These are phyloP conservation scores for Kwoniella dendrophila DNA, from an alignment of 768 basidiomycete genomes.

Conservation along the genomic window DNA sequence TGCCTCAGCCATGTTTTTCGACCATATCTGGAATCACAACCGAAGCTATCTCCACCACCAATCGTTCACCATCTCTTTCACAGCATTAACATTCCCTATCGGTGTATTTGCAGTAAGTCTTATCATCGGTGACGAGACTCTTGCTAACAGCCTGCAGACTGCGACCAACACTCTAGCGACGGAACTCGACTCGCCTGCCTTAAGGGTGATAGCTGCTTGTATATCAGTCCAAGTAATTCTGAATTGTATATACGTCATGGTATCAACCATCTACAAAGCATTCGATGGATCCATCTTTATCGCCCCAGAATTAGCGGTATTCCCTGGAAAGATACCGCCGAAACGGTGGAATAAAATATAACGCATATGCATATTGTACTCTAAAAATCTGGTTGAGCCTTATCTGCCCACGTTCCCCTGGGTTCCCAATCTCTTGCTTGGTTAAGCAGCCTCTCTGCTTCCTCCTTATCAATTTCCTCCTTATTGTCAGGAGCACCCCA, in stretches of 20 bases:
- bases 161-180: conserved; percentile 44
- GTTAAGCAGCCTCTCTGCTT: conserved; percentile 29
- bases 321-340: neutral
- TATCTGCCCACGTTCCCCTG: conserved; percentile 54
- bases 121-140: neutral
- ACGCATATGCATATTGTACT: neutral
- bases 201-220: conserved; percentile 49
- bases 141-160: conserved; percentile 10
- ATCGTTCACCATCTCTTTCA: conserved; percentile 38
- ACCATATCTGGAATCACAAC: conserved; percentile 25
- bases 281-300: conserved; percentile 46
- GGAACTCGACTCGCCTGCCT: conserved; percentile 48
- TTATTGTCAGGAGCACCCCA: conserved; percentile 35
- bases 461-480: conserved; percentile 32
- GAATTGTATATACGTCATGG: conserved; percentile 48
- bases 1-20: conserved; percentile 38
- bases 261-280: conserved; percentile 34
- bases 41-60: conserved; percentile 23
- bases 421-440: conserved; percentile 42
- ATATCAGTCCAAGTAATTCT: conserved; percentile 41
- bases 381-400: conserved; percentile 41
- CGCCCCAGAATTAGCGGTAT: conserved; percentile 31
- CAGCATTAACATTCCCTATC: conserved; percentile 53
- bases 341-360: neutral
- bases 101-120: conserved; percentile 32